phyloP scores from a whole-genome alignment of 768 basidiomycete genomes.

The Agaricus sinodeliciosus region DNA sequence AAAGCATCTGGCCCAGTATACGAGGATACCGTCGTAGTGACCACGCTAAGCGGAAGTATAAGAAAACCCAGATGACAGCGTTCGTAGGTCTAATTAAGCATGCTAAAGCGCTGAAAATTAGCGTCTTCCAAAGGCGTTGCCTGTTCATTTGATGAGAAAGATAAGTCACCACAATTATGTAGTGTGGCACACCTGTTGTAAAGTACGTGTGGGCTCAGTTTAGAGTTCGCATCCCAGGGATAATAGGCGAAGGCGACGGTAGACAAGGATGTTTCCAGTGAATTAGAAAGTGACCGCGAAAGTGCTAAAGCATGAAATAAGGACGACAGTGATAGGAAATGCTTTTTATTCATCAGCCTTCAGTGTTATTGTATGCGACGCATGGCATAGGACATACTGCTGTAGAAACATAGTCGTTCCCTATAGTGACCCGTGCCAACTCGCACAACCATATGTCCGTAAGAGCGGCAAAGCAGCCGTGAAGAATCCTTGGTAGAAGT shows the following conservation, averaged over 20 bases:
- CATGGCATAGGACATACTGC: conserved; percentile 46
- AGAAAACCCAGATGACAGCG: conserved; percentile 75
- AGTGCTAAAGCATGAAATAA: conserved; percentile 83
- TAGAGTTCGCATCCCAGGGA: conserved; percentile 54
- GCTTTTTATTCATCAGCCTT: conserved; percentile 30
- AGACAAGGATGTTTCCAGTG: conserved; percentile 83
- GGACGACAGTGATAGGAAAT: conserved; percentile 75
- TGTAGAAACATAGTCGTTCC: conserved; percentile 47
- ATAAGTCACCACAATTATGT: not conserved
- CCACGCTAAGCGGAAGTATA: conserved; percentile 56
- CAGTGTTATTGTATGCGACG: no score
- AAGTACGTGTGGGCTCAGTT: conserved; percentile 29
- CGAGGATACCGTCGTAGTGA: conserved; percentile 30
- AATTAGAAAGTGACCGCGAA: conserved; percentile 88
- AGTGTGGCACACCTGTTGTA: conserved; percentile 27
- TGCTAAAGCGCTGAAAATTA: conserved; percentile 66
- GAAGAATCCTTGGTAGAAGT: conserved; percentile 64
- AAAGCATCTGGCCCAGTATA: conserved; percentile 25
- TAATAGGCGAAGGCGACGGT: conserved; percentile 72
- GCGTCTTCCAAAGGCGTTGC: conserved; percentile 25
- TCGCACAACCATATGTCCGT: conserved; percentile 73
- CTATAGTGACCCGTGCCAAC: conserved; percentile 52
- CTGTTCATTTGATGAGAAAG: conserved; percentile 18
- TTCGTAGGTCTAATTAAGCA: conserved; percentile 88
- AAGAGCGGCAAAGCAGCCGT: conserved; percentile 68